phyloP scores from a whole-genome alignment of 2,329 filamentous ascomycete species.

The Orbilia javanica region DNA sequence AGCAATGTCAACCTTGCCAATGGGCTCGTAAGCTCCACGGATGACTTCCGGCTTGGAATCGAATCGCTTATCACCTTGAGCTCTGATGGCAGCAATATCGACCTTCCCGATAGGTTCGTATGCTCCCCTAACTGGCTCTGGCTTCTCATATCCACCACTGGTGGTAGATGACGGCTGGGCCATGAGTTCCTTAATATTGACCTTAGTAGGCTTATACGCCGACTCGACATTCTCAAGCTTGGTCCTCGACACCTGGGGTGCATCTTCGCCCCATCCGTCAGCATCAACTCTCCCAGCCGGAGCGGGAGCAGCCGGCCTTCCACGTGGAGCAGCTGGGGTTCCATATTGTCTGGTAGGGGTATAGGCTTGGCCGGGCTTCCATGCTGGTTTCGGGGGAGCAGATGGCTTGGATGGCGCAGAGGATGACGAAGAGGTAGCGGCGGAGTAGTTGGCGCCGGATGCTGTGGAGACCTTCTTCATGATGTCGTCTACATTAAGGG shows the following conservation, averaged over 20 bases:
- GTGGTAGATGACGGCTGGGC: conserved; percentile 75
- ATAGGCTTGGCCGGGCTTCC: conserved; percentile 91
- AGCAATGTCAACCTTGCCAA: conserved; percentile 97
- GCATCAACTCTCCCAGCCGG: conserved; percentile 75
- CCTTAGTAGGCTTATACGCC: conserved; percentile 94
- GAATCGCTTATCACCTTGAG: conserved; percentile 75
- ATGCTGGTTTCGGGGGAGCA: conserved; percentile 74
- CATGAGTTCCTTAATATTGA: conserved; percentile 88
- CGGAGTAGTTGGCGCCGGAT: conserved; percentile 93
- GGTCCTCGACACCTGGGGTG: conserved; percentile 86
- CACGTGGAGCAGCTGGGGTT: conserved; percentile 64
- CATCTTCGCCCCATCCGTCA: conserved; percentile 95
- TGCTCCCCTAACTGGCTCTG: conserved; percentile 81
- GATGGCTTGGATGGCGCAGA: conserved; percentile 69
- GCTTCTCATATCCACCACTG: conserved; percentile 65
- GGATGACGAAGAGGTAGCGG: conserved; percentile 70
- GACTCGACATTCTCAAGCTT: conserved; percentile 91
- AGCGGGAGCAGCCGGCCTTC: conserved; percentile 71
- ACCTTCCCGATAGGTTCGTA: conserved; percentile 97
- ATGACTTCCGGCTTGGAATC: conserved; percentile 87
- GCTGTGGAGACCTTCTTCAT: conserved; percentile 94
- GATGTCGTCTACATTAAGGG: conserved; percentile 87
- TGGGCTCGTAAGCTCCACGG: conserved; percentile 92
- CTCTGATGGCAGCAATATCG: conserved; percentile 92
- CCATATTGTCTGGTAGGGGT: conserved; percentile 77